Conservation (phyloP, 192 early-diverging fungal species). For the Dissophora ornata region DNA sequence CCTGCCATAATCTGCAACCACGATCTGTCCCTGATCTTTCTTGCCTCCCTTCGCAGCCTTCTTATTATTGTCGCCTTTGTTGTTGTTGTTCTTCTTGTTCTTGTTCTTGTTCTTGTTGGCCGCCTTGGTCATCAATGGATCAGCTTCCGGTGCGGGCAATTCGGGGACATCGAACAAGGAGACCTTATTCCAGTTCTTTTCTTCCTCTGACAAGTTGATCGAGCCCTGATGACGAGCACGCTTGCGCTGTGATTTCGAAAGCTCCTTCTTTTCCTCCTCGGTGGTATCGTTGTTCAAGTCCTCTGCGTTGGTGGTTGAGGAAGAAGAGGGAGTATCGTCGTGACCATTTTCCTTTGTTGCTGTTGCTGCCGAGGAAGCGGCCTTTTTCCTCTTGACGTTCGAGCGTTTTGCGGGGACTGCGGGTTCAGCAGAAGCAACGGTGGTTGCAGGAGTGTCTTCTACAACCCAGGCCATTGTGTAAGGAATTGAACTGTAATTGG, state of each 20-base stretch:
- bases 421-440: neutral
- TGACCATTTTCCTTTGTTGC: neutral
- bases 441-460: constrained; percentile 20
- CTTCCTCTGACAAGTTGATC: constrained; percentile 27
- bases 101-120: constrained; percentile 19
- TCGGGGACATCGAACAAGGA: constrained; percentile 31
- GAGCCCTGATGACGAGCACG: constrained; percentile 38
- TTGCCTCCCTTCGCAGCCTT: neutral
- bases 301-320: neutral
- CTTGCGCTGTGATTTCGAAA: constrained; percentile 50
- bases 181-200: constrained; percentile 38
- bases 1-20: constrained; percentile 42
- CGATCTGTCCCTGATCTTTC: constrained; percentile 16
- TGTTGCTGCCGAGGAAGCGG: neutral
- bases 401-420: constrained; percentile 28
- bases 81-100: constrained; percentile 5
- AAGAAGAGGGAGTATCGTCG: neutral
- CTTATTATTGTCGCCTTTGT: constrained; percentile 4
- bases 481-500: too few relatives aligned
- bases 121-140: constrained; percentile 6
- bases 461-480: constrained; percentile 50
- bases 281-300: too few relatives aligned
- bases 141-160: constrained; percentile 19
- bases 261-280: constrained; percentile 23
- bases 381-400: constrained; percentile 51